phyloP scores from a whole-genome alignment of 164 flowering plant species.

The Chimonanthus salicifolius region DNA sequence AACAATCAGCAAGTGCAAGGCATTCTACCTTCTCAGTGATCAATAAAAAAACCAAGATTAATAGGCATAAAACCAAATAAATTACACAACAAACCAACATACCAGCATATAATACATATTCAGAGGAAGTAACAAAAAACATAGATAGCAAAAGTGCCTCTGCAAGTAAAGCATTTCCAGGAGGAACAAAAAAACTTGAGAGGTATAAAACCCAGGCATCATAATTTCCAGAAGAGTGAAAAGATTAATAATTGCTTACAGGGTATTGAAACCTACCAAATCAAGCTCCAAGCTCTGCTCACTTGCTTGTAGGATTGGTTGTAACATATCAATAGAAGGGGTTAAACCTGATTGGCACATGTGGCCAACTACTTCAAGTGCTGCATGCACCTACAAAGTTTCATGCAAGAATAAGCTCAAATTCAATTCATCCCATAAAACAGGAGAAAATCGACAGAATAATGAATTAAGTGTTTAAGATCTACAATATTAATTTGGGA shows the following conservation, averaged over 20 bases:
- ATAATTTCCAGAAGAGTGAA: neutral
- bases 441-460: neutral
- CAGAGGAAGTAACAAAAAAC: too few relatives aligned
- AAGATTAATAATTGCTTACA: neutral
- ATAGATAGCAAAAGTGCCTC: too few relatives aligned
- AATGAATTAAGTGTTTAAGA: too few relatives aligned
- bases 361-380: slow-evolving; percentile 64
- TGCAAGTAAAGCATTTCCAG: neutral
- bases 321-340: slow-evolving; percentile 35
- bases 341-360: slow-evolving; percentile 45
- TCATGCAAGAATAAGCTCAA: neutral
- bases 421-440: neutral
- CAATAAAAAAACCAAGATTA: too few relatives aligned
- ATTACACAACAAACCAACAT: too few relatives aligned
- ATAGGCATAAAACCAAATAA: too few relatives aligned
- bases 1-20: too few relatives aligned
- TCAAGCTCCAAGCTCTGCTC: slow-evolving; percentile 53
- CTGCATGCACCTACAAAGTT: slow-evolving; percentile 53
- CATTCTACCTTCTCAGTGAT: too few relatives aligned
- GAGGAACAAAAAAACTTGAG: neutral
- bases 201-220: neutral
- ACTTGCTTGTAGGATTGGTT: slow-evolving; percentile 50
- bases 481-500: neutral
- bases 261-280: slow-evolving; percentile 45
- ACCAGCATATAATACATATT: too few relatives aligned